Base-by-base conservation (phyloP, 495 filamentous ascomycete genomes). In the Aspergillus indologenus region DNA sequence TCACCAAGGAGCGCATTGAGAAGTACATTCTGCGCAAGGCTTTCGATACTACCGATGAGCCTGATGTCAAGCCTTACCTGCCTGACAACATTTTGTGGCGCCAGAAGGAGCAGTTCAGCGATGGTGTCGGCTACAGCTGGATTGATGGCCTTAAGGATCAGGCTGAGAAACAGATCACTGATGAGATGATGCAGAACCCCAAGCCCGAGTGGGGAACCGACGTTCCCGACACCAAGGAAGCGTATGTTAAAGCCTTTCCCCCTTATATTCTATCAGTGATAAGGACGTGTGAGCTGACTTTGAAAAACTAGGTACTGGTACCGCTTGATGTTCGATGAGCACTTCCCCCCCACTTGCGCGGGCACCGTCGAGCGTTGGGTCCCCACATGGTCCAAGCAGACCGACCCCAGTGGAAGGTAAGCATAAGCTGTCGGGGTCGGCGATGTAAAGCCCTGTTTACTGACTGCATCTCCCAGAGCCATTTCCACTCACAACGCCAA, bases 61-160 rank as follows among this genome's bases (percentile, higher is more conserved):
- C 92, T 4, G 84, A 79, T 44, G 79, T 81, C 17, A 73, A 86
- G 65, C 83, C 94, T 15, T 98, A 98, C 79, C 83, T 98, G 19
- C 94, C 94, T 31, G 87, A 94, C 17, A 85, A 94, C 68, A 98
- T 98, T 63, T 87, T 98, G 43, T 98, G 90, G 90, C 84, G 94
- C 67, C 94, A 98, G 79, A 98, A 98, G 84, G 94, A 98, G 79
- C 95, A 98, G 79, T 98, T 98, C 79, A 91, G 87, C 55, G 94
- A 98, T 69, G 94, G 94, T 73, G 95, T 98, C 61, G 94, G 94
- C 56, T 98, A 98, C 79, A 92, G 95, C 60, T 98, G 94, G 94
- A 97, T 98, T 74, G 95, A 98, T 70, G 90, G 86, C 17, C 82
- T 98, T 48, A 98, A 96, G 81, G 95, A 97, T 71, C 85, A 87